Evolutionary conservation across 2,329 filamentous ascomycete species (phyloP).

Genomic region (Periconia sp.): DNA sequence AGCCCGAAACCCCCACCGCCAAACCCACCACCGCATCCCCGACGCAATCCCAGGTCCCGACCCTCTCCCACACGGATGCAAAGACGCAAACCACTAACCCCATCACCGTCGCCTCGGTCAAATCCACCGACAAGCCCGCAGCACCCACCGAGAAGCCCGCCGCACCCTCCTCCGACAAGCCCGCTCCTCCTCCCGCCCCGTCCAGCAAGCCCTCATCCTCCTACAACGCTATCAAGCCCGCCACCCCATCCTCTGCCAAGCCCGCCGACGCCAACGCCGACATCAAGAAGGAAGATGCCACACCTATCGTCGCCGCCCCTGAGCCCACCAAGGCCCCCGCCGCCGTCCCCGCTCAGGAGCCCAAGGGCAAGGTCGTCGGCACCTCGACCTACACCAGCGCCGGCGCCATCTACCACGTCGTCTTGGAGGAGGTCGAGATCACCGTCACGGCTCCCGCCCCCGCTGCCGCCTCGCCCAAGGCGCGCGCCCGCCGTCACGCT

Average conservation of each 20-base stretch:
- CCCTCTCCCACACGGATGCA: conserved; percentile 37
- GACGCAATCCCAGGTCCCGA: conserved; percentile 29
- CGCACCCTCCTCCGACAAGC: background rate
- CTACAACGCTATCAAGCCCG: background rate
- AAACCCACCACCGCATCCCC: conserved; percentile 18
- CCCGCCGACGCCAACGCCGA: conserved; percentile 1
- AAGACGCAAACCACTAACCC: conserved; percentile 1
- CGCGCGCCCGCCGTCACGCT: conserved; percentile 23
- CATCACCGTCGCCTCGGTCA: conserved; percentile 5
- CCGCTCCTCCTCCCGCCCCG: background rate
- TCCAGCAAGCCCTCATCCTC: background rate
- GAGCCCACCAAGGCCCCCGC: conserved; percentile 25
- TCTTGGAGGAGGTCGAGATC: conserved; percentile 43
- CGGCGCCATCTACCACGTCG: conserved; percentile 48
- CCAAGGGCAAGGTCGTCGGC: conserved; percentile 30
- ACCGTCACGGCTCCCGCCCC: conserved; percentile 42
- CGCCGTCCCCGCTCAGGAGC: conserved; percentile 7
- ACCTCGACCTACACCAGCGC: conserved; percentile 48
- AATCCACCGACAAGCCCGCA: background rate
- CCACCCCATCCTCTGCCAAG: conserved; percentile 4
- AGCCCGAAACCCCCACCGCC: conserved; percentile 22
- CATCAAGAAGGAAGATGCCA: conserved; percentile 1
- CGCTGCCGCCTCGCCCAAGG: conserved; percentile 5
- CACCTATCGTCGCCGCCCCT: conserved; percentile 21
- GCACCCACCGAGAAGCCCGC: background rate